phyloP scores from a whole-genome alignment of 495 filamentous ascomycete genomes.

The Penicillium arizonense region DNA sequence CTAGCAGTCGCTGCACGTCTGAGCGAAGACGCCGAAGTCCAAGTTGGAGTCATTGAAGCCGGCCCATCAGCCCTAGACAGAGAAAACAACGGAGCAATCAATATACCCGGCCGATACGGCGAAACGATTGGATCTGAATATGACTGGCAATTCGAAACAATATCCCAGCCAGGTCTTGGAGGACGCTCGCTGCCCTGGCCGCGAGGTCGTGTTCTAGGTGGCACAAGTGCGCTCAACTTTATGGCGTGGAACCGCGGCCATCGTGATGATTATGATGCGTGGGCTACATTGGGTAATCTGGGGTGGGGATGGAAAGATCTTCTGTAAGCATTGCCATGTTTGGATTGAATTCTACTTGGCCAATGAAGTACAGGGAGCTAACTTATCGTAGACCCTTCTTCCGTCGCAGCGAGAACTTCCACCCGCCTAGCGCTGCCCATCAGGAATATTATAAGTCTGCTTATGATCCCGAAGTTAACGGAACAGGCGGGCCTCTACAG shows the following conservation, averaged over 20 bases:
- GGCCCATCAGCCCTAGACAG: conserved; percentile 31
- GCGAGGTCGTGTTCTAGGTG: conserved; percentile 42
- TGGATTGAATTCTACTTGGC: background rate
- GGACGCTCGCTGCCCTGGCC: conserved; percentile 32
- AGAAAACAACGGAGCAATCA: conserved; percentile 37
- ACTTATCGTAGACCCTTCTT: conserved; percentile 7
- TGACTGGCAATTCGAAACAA: conserved; percentile 47
- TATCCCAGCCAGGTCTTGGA: conserved; percentile 32
- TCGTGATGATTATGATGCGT: conserved; percentile 36
- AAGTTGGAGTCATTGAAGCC: conserved; percentile 48
- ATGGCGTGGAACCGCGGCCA: conserved; percentile 51
- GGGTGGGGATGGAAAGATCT: conserved; percentile 18
- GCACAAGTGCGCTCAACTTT: conserved; percentile 46
- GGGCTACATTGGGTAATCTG: conserved; percentile 9
- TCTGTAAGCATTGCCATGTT: conserved; percentile 1
- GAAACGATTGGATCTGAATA: conserved; percentile 37
- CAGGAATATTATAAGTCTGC: conserved; percentile 26
- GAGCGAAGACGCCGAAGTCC: conserved; percentile 39
- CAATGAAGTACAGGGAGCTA: background rate
- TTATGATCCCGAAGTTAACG: conserved; percentile 33
- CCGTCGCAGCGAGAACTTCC: conserved; percentile 40
- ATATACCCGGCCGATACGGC: conserved; percentile 40
- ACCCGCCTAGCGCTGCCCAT: conserved; percentile 32
- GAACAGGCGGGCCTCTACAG: conserved; percentile 41
- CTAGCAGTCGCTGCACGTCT: conserved; percentile 42